Conservation (phyloP, 257 asterid genomes). For the Solanum commersonii region DNA sequence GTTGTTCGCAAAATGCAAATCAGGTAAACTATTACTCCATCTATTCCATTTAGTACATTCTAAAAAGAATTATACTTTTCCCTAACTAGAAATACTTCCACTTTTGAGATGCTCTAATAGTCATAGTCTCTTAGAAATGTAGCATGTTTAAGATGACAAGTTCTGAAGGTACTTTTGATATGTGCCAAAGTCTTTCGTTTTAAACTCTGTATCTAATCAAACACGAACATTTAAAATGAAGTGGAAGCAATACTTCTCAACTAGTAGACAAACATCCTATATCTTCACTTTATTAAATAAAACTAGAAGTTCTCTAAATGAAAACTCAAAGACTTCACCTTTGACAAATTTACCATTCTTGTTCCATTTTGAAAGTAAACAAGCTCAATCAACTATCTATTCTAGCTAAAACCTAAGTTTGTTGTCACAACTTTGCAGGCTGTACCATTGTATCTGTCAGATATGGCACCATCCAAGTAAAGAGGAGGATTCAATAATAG, state of each 20-base stretch:
- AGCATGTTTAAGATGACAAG: no score
- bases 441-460: slow-evolving; percentile 75
- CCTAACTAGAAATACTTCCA: not conserved
- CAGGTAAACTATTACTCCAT: not conserved
- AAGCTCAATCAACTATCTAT: not conserved
- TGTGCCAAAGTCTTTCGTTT: not conserved
- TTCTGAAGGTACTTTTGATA: not conserved
- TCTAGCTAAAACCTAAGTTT: not conserved
- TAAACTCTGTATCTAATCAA: not conserved
- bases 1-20: not conserved
- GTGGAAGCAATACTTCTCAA: not conserved
- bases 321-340: not conserved
- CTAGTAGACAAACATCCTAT: not conserved
- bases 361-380: not conserved
- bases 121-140: not conserved
- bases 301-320: not conserved
- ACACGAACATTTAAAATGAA: not conserved
- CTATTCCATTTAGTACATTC: no score
- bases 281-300: not conserved
- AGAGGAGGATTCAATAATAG: slow-evolving; percentile 78
- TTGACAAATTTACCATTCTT: not conserved
- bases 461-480: slow-evolving; percentile 79
- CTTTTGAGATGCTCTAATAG: not conserved
- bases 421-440: slow-evolving; percentile 30
- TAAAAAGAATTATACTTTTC: not conserved